phyloP scores from a whole-genome alignment of 805 yeast species.

The Komagataella mondaviorum region DNA sequence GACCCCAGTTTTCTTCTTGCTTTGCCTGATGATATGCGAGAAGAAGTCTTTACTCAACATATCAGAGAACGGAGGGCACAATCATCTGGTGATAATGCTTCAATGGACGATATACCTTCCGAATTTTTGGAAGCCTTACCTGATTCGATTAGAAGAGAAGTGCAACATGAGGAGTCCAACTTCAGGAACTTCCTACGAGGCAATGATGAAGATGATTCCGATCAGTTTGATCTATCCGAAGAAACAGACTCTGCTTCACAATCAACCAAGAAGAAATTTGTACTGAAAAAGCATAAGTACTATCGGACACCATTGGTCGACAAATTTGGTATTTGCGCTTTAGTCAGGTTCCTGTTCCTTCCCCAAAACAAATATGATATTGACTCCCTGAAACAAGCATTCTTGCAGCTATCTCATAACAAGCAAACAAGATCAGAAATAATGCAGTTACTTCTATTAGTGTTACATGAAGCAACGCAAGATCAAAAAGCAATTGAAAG shows the following conservation, averaged over 20 bases:
- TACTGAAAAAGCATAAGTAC: background rate
- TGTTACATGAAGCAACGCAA: constrained; percentile 63
- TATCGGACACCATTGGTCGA: constrained; percentile 52
- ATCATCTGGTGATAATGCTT: constrained; percentile 26
- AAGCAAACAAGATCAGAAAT: constrained; percentile 72
- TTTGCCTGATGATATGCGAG: constrained; percentile 84
- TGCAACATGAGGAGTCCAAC: constrained; percentile 40
- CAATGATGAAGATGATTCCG: constrained; percentile 10
- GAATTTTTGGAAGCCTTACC: constrained; percentile 77
- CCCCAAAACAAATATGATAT: constrained; percentile 56
- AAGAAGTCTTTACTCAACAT: constrained; percentile 82
- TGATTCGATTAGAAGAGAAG: constrained; percentile 45
- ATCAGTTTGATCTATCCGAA: constrained; percentile 6
- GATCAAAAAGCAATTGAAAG: constrained; percentile 49
- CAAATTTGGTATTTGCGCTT: constrained; percentile 58
- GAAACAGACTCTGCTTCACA: background rate
- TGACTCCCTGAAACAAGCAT: constrained; percentile 49
- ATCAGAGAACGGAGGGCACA: constrained; percentile 59
- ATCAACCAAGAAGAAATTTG: constrained; percentile 3
- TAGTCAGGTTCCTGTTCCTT: constrained; percentile 56
- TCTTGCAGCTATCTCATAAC: constrained; percentile 56
- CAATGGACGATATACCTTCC: constrained; percentile 59
- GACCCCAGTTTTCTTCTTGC: constrained; percentile 88
- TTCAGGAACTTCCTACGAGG: constrained; percentile 13
- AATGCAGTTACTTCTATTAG: constrained; percentile 48